Base-by-base conservation (phyloP, 2,329 filamentous ascomycete genomes). In the Grosmannia penicillata region DNA sequence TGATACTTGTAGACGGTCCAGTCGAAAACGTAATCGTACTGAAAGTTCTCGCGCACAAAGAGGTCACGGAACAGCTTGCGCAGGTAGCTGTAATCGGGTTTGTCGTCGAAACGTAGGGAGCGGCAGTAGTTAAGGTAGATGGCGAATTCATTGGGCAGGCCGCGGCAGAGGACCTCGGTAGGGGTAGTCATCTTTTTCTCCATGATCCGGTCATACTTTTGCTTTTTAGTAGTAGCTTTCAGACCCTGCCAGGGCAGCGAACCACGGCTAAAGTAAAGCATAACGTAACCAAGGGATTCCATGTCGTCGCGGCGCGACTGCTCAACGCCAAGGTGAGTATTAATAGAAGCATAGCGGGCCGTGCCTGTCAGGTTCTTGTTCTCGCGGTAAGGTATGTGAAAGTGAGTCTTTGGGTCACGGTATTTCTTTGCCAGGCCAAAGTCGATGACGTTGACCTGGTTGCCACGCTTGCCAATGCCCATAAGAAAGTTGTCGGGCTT, bases 161-260 rank as follows among this genome's bases (percentile, higher is more conserved):
- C 91, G 60, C 89, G 86, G 78, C 91, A 98, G 36, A 98, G 83
- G 35, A 95, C 87, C 65, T 98, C 89, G 51, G 89, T 96, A 8
- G 91, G 87, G 4, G 91, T 98, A 13, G 91, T 98, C 91, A 96
- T 96, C 84, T 98, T 98, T 80, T 98, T 98, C 74, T 98, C 91
- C 89, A 96, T 96, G 67, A 98, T 98, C 48, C 89, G 78, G 66
- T 98, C 91, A 59, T 98, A 96, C 71, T 98, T 98, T 70, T 96
- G 89, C 79, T 95, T 95, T 78, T 95, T 95, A 49, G 87, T 95
- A 51, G 89, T 89, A 67, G 89, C 89, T 75, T 95, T 95, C 39
- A 95, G 72, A 40, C 91, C 91, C 69, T 98, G 91, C 91, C 91
- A 98, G 45, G 91, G 91, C 41, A 98, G 85, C 47, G 87, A 95